Conservation (phyloP, 306 rosid species). For the Arachis hypogaea region DNA sequence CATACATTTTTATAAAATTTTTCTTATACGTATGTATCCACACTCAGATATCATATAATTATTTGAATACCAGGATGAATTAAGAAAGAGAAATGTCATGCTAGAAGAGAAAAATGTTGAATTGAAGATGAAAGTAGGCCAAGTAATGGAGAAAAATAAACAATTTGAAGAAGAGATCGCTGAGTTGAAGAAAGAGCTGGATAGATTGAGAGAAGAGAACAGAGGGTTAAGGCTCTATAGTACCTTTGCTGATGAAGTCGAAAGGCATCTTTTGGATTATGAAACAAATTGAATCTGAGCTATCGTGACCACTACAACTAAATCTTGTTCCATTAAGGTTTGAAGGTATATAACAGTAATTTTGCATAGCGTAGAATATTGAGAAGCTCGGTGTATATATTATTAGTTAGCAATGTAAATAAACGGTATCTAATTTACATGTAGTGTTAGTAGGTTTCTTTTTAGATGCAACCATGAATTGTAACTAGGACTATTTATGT, state of each 20-base stretch:
- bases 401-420: slow-evolving; percentile 8
- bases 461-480: slow-evolving; percentile 30
- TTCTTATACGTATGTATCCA: background rate
- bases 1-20: background rate
- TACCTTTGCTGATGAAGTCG: slow-evolving; percentile 33
- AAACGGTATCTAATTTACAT: background rate
- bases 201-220: slow-evolving; percentile 43
- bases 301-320: no score
- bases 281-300: background rate
- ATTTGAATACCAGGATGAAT: slow-evolving; percentile 47
- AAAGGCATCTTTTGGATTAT: slow-evolving; percentile 36
- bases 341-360: slow-evolving; percentile 1
- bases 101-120: slow-evolving; percentile 46
- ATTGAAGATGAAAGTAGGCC: slow-evolving; percentile 42
- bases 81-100: slow-evolving; percentile 35
- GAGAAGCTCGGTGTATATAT: slow-evolving; percentile 29
- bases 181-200: slow-evolving; percentile 48
- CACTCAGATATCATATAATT: slow-evolving; percentile 16
- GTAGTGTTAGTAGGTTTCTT: slow-evolving; percentile 32
- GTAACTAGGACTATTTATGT: slow-evolving; percentile 25
- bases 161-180: slow-evolving; percentile 43
- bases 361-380: background rate
- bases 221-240: slow-evolving; percentile 26
- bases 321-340: no score
- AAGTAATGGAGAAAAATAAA: slow-evolving; percentile 46